Evolutionary conservation across 2,329 filamentous ascomycete species (phyloP).

Genomic region (Hymenoscyphus repandus): DNA sequence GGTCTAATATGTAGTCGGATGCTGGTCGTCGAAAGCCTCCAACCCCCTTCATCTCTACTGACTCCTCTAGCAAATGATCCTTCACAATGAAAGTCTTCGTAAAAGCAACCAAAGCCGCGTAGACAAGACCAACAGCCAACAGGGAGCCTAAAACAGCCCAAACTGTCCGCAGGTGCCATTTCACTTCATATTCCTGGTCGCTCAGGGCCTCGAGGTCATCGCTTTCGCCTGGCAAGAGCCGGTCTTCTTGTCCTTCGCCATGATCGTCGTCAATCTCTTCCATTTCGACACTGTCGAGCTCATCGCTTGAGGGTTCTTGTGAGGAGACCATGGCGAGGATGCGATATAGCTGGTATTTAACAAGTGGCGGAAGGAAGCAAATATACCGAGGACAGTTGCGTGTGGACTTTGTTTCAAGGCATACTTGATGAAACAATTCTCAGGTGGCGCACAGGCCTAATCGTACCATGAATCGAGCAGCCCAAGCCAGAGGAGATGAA

Average conservation of each 20-base stretch:
- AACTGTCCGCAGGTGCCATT: constrained; percentile 29
- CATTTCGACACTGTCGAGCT: constrained; percentile 26
- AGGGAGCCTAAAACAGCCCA: constrained; percentile 25
- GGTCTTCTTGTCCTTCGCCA: constrained; percentile 20
- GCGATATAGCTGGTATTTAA: background rate
- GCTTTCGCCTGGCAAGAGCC: constrained; percentile 20
- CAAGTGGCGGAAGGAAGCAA: no score
- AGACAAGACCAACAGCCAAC: constrained; percentile 17
- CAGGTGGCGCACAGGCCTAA: background rate
- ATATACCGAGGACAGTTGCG: background rate
- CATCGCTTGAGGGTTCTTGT: constrained; percentile 10
- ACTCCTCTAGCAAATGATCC: constrained; percentile 5
- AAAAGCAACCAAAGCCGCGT: constrained; percentile 20
- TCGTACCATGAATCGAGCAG: background rate
- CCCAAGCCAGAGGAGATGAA: background rate
- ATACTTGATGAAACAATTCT: background rate
- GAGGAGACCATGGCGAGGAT: background rate
- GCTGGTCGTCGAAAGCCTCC: constrained; percentile 30
- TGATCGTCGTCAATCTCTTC: constrained; percentile 20
- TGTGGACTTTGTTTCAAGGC: constrained; percentile 2
- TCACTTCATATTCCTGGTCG: constrained; percentile 19
- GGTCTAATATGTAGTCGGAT: constrained; percentile 52
- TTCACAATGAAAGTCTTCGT: constrained; percentile 22
- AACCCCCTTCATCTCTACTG: constrained; percentile 11
- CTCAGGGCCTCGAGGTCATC: constrained; percentile 13